Base-by-base conservation (phyloP, 78 protist species). In the Guillardia theta region DNA sequence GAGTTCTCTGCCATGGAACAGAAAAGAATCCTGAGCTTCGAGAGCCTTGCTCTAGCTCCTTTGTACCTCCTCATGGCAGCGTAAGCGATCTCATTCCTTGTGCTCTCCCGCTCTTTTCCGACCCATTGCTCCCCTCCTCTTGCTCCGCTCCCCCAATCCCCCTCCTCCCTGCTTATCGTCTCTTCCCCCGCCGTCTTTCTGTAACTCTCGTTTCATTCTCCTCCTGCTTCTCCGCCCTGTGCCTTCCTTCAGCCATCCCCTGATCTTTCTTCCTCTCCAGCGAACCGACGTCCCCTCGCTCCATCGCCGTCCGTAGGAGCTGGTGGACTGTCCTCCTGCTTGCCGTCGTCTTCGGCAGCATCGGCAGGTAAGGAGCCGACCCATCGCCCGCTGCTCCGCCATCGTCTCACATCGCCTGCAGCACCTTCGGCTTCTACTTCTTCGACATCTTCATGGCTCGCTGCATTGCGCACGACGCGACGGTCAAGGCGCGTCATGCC, bases 381-480 rank as follows among this genome's bases (percentile, higher is more conserved):
- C 4, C 70, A 58, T 1, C 70, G 70, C 3, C 1, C 6, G 70
- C 4, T 58, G 70, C 27, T 58, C n/a, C 87, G 39, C 9, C 47
- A 3, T 70, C 87, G 44, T 70, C 78, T 50, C 30, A 50, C 58
- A 50, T 15, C 21, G 21, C 39, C 4, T 30, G 27, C 39, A 36
- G 87, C 87, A 70, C 87, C 41, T 70, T 70, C 22, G 87, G 87
- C 3, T 70, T 70, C 41, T 36, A 21, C 87, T 70, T 70, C 87
- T 70, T 70, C 41, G 87, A 70, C 41, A 36, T 70, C 37, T 70
- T 70, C 87, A 70, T 70, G 87, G 87, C 44, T 10, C 87, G 87
- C 87, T 70, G 87, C 44, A 70, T 70, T 6, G 45, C 41, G 87
- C 12, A 18, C 44, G 87, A 70, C 70, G 21, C 70, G 6, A 70